phyloP scores from a whole-genome alignment of 495 filamentous ascomycete genomes.

The Penicillium crystallinum region DNA sequence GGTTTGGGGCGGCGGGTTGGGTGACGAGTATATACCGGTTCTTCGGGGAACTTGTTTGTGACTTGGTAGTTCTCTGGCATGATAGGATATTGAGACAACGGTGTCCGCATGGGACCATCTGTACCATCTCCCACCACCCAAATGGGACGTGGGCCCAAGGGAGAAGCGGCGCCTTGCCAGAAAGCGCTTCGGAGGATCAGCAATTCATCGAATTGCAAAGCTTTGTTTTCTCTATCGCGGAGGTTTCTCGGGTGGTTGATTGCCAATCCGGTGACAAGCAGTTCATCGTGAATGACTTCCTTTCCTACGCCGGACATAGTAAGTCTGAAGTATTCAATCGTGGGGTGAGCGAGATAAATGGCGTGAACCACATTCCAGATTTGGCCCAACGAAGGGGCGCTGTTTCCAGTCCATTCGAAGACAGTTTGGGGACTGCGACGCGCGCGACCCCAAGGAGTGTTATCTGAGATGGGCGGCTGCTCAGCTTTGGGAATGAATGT shows the following conservation, averaged over 20 bases:
- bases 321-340: constrained; percentile 51
- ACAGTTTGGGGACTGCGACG: constrained; percentile 33
- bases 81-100: constrained; percentile 43
- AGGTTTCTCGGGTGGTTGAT: constrained; percentile 42
- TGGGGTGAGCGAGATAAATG: constrained; percentile 50
- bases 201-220: constrained; percentile 21
- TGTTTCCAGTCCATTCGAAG: constrained; percentile 34
- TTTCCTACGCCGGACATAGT: constrained; percentile 36
- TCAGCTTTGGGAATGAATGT: constrained; percentile 17
- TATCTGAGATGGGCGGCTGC: constrained; percentile 32
- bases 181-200: constrained; percentile 45
- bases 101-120: constrained; percentile 30
- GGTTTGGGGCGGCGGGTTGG: constrained; percentile 59
- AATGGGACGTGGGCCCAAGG: constrained; percentile 55
- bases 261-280: constrained; percentile 49
- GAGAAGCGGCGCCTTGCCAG: constrained; percentile 66
- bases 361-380: constrained; percentile 60
- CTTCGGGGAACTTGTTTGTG: constrained; percentile 47
- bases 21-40: constrained; percentile 48
- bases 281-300: constrained; percentile 40
- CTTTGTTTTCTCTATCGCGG: constrained; percentile 15
- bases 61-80: constrained; percentile 52
- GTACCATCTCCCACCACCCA: constrained; percentile 46
- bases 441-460: constrained; percentile 43
- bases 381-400: constrained; percentile 49